These are phyloP conservation scores for Gracilaria gracilis DNA, from an alignment of 23 red algal genomes.

Conservation along the genomic window DNA sequence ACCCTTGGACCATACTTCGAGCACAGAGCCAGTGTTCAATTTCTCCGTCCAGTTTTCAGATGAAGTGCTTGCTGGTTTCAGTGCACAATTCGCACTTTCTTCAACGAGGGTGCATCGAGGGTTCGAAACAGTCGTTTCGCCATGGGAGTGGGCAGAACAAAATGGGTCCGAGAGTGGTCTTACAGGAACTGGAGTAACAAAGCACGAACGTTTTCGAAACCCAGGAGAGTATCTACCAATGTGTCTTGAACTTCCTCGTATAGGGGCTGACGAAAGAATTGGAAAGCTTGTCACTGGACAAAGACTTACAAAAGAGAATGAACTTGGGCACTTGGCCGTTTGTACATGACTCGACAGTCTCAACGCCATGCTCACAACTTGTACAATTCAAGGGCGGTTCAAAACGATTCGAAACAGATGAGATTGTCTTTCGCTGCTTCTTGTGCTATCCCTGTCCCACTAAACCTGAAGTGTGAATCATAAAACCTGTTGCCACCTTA, in stretches of 20 bases:
- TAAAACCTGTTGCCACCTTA: no score
- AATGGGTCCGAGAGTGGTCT: not conserved
- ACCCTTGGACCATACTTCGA: conserved; percentile 43
- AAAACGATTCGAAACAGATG: not conserved
- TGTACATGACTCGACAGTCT: not conserved
- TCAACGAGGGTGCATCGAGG: not conserved
- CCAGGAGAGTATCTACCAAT: not conserved
- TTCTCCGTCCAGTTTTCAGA: conserved; percentile 8
- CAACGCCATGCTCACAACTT: not conserved
- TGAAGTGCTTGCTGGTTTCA: not conserved
- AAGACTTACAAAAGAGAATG: not conserved
- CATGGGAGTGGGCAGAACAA: not conserved
- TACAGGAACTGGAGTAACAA: not conserved
- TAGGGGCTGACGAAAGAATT: not conserved
- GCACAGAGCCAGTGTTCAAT: conserved; percentile 8
- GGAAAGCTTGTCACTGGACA: not conserved
- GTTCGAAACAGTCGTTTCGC: not conserved
- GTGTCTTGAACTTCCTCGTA: not conserved
- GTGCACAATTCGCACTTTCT: not conserved
- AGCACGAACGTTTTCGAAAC: not conserved
- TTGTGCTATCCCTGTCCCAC: no score
- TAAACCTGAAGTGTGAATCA: not conserved
- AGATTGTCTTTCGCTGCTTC: no score
- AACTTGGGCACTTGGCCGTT: not conserved
- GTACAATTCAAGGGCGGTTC: not conserved